phyloP scores from a whole-genome alignment of 1,139 yeast species.

The Fermentozyma sake region DNA sequence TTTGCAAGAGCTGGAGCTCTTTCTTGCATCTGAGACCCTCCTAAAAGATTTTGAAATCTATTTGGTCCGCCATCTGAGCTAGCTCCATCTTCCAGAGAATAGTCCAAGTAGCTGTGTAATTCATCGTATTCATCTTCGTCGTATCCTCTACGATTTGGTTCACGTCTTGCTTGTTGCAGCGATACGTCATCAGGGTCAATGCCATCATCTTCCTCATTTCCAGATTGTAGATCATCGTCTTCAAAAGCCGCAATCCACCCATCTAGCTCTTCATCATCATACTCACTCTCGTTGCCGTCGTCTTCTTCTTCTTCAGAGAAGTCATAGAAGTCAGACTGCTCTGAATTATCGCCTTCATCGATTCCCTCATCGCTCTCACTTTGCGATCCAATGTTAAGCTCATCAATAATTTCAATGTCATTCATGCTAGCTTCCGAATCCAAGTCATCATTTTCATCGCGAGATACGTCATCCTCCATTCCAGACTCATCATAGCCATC shows the following conservation, averaged over 20 bases:
- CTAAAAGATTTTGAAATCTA: no score
- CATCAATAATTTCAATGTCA: slow-evolving; percentile 42
- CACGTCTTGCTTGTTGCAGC: no score
- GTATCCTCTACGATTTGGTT: no score
- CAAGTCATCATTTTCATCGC: slow-evolving; percentile 13
- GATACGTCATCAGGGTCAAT: slow-evolving; percentile 7
- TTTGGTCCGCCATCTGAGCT: no score
- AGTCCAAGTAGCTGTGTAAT: background rate
- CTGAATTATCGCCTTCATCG: slow-evolving; percentile 30
- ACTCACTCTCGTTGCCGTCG: slow-evolving; percentile 20
- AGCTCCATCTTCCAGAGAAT: no score
- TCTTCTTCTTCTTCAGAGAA: slow-evolving; percentile 21
- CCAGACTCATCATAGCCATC: slow-evolving; percentile 14
- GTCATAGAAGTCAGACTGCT: slow-evolving; percentile 29
- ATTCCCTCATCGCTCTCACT: slow-evolving; percentile 19
- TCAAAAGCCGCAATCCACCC: slow-evolving; percentile 44
- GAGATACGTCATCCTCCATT: slow-evolving; percentile 13
- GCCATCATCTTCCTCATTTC: slow-evolving; percentile 7
- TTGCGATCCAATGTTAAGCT: slow-evolving; percentile 27
- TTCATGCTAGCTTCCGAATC: slow-evolving; percentile 19
- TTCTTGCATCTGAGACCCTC: slow-evolving; percentile 3
- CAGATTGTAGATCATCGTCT: slow-evolving; percentile 9
- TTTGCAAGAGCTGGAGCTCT: slow-evolving; percentile 8
- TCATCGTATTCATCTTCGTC: slow-evolving; percentile 1
- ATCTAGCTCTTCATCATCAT: slow-evolving; percentile 40